Evolutionary conservation across 441 rosid genomes (phyloP).

Genomic region (Jatropha multifida): DNA sequence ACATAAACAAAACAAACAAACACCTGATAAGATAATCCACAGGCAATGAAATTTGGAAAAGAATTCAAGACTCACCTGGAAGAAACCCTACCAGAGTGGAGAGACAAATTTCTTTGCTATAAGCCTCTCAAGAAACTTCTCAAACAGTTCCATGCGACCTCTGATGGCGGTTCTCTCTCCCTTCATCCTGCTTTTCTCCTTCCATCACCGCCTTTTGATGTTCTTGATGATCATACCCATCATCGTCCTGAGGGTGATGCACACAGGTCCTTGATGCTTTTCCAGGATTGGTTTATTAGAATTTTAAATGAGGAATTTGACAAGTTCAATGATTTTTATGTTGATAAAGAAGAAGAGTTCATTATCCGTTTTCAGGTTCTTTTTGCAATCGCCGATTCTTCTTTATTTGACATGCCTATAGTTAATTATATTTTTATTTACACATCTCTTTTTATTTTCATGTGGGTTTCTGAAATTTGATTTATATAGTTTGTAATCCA

Average conservation of each 20-base stretch:
- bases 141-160: conserved; percentile 52
- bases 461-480: not conserved
- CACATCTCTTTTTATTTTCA: not conserved
- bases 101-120: conserved; percentile 91
- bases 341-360: conserved; percentile 90
- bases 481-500: no score
- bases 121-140: conserved; percentile 89
- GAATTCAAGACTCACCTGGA: conserved; percentile 86
- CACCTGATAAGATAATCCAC: not conserved
- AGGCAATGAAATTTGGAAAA: conserved; percentile 82
- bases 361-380: conserved; percentile 84
- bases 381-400: not conserved
- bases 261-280: conserved; percentile 33
- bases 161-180: conserved; percentile 8
- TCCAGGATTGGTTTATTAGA: conserved; percentile 68
- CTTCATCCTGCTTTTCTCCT: conserved; percentile 21
- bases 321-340: conserved; percentile 85
- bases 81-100: conserved; percentile 93
- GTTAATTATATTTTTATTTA: not conserved
- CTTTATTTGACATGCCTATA: not conserved
- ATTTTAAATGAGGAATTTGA: conserved; percentile 84
- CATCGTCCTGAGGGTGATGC: conserved; percentile 1
- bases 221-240: not conserved
- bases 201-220: not conserved
- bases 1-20: not conserved